These are phyloP conservation scores for Stemphylium beticola DNA, from an alignment of 2,329 filamentous ascomycete species.

Conservation along the genomic window DNA sequence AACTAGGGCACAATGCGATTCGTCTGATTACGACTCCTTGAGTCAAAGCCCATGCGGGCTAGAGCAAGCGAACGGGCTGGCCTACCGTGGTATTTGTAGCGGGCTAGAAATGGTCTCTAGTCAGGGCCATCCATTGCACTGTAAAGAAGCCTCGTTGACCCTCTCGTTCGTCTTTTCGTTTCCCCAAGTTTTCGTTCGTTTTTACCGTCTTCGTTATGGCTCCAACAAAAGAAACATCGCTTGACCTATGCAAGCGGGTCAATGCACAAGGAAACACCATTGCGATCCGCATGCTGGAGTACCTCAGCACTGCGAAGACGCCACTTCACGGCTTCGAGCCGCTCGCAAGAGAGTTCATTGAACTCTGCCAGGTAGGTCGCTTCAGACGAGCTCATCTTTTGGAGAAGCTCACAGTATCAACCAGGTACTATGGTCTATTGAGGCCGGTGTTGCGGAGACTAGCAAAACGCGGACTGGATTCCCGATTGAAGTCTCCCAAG, in stretches of 20 bases:
- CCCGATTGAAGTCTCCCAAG: slow-evolving; percentile 66
- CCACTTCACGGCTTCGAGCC: slow-evolving; percentile 53
- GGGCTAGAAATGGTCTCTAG: slow-evolving; percentile 15
- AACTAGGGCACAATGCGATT: slow-evolving; percentile 18
- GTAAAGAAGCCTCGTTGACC: slow-evolving; percentile 21
- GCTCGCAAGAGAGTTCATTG: slow-evolving; percentile 70
- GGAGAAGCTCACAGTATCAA: slow-evolving; percentile 44
- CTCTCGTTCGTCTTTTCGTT: slow-evolving; percentile 7
- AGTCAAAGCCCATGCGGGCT: slow-evolving; percentile 24
- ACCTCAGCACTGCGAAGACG: slow-evolving; percentile 43
- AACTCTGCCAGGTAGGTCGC: slow-evolving; percentile 50
- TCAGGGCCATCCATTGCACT: slow-evolving; percentile 17
- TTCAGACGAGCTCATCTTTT: neutral
- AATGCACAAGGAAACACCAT: slow-evolving; percentile 62
- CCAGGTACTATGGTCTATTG: slow-evolving; percentile 71
- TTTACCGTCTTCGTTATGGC: slow-evolving; percentile 30
- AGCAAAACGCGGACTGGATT: slow-evolving; percentile 59
- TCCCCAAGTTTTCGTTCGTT: slow-evolving; percentile 9
- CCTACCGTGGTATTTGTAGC: slow-evolving; percentile 19
- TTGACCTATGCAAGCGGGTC: slow-evolving; percentile 64
- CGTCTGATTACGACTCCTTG: slow-evolving; percentile 14
- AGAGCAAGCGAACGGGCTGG: slow-evolving; percentile 25
- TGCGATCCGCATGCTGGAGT: slow-evolving; percentile 54
- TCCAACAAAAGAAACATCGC: slow-evolving; percentile 48
- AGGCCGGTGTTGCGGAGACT: slow-evolving; percentile 62